A percentile compares a stretch with the other conserved stretches of the same genome.
Evolutionary conservation across 2,329 filamentous ascomycete genomes (phyloP).

Genomic region (Exserohilum rostratum): DNA sequence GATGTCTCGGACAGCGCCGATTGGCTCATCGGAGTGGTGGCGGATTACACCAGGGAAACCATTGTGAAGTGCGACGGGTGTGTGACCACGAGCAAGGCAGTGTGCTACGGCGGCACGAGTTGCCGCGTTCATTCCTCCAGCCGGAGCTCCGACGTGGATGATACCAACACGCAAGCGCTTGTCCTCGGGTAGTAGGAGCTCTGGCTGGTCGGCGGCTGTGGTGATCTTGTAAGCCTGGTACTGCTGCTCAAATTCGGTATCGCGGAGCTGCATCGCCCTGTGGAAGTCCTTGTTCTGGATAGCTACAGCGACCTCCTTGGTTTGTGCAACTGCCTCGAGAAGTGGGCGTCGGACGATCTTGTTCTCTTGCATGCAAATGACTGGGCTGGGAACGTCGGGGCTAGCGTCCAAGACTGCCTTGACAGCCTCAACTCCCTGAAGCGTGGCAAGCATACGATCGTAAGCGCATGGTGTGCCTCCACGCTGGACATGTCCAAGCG

Average conservation of each 20-base stretch:
- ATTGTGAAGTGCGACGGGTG: slow-evolving; percentile 91
- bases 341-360: slow-evolving; percentile 91
- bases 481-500: slow-evolving; percentile 95
- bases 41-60: slow-evolving; percentile 93
- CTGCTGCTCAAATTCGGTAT: slow-evolving; percentile 93
- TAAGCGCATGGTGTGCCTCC: slow-evolving; percentile 92
- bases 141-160: slow-evolving; percentile 94
- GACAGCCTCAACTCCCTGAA: slow-evolving; percentile 66
- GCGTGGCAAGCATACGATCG: slow-evolving; percentile 88
- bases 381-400: slow-evolving; percentile 86
- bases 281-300: slow-evolving; percentile 88
- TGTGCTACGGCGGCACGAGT: slow-evolving; percentile 92
- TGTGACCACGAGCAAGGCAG: slow-evolving; percentile 89
- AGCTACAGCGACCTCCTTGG: slow-evolving; percentile 79
- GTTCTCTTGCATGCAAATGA: slow-evolving; percentile 97
- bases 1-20: slow-evolving; percentile 83
- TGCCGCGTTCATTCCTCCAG: slow-evolving; percentile 97
- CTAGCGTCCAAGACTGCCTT: slow-evolving; percentile 55
- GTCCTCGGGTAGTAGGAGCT: slow-evolving; percentile 69
- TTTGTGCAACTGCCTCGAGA: slow-evolving; percentile 85
- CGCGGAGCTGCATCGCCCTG: slow-evolving; percentile 83
- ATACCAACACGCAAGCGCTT: slow-evolving; percentile 94
- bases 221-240: slow-evolving; percentile 90
- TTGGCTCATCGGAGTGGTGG: slow-evolving; percentile 82
- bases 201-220: slow-evolving; percentile 77